Evolutionary conservation across 2,329 filamentous ascomycete species (phyloP).

Genomic region (Hirsutella thompsonii): DNA sequence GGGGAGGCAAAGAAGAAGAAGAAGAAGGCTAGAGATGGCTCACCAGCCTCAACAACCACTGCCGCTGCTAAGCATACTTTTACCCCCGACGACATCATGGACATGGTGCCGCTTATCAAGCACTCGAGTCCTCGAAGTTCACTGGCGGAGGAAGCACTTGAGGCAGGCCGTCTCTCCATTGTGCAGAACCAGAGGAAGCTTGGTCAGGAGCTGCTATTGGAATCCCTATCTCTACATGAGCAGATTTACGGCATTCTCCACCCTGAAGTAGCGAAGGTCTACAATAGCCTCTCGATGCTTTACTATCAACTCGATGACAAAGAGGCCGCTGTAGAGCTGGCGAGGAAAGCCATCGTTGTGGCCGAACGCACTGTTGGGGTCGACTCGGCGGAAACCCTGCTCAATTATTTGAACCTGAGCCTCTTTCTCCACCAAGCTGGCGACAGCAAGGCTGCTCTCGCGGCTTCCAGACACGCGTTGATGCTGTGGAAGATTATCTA

Average conservation of each 20-base stretch:
- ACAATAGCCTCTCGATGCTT: slow-evolving; percentile 88
- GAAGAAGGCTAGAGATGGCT: slow-evolving; percentile 43
- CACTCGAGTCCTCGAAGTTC: slow-evolving; percentile 84
- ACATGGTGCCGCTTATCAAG: slow-evolving; percentile 89
- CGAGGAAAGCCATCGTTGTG: slow-evolving; percentile 92
- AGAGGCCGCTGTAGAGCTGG: slow-evolving; percentile 85
- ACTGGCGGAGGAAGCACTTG: slow-evolving; percentile 87
- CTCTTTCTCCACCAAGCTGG: slow-evolving; percentile 87
- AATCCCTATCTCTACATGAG: slow-evolving; percentile 90
- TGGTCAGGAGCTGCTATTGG: slow-evolving; percentile 88
- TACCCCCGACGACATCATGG: slow-evolving; percentile 72
- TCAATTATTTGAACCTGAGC: slow-evolving; percentile 91
- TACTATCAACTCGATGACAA: slow-evolving; percentile 99
- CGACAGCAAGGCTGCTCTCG: slow-evolving; percentile 77
- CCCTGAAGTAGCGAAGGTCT: slow-evolving; percentile 88
- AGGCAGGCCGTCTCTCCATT: slow-evolving; percentile 92
- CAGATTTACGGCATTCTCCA: slow-evolving; percentile 98
- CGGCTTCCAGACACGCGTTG: slow-evolving; percentile 83
- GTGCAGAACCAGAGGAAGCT: slow-evolving; percentile 91
- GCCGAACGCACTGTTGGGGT: slow-evolving; percentile 88
- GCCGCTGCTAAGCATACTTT: slow-evolving; percentile 40
- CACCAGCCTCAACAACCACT: slow-evolving; percentile 32
- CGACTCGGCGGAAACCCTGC: slow-evolving; percentile 84
- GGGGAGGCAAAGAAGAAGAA: slow-evolving; percentile 47
- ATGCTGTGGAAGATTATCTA: slow-evolving; percentile 97